Evolutionary conservation across 2,329 filamentous ascomycete genomes (phyloP), one percentile per base, ranked within the genome.

Genomic region (Blastomyces silverae): DNA sequence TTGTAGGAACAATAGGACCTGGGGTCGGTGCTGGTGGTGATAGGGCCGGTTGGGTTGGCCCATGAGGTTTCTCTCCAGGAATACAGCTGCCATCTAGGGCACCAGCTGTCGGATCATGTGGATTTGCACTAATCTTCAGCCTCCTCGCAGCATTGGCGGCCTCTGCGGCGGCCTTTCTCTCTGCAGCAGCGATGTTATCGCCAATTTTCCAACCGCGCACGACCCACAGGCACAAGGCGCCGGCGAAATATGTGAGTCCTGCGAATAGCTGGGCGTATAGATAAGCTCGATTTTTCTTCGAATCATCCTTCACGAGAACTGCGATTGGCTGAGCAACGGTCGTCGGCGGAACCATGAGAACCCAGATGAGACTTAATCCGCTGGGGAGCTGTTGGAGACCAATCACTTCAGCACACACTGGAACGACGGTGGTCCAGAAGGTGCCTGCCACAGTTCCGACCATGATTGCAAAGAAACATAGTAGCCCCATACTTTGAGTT

Each of bases 331-430:
- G 77, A 1, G 78, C 74, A 44, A 78, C 75, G 0, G 78, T 80
- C 4, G 78, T 79, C 7, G 81, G 80, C 2, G 86, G 72, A 7
- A 84, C 83, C 64, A 88, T 77, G 2, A 82, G 75, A 55, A 88
- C 71, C 83, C 85, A 88, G 8, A 82, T 83, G 52, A 87, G 80
- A 64, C 80, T 83, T 65, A 89, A 75, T 0, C 81, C 84, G 56
- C 81, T 80, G 1, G 84, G 83, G 0, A 88, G 74, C 65, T 85
- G 80, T 65, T 77, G 78, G 17, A 89, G 71, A 0, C 86, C 86
- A 37, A 88, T 82, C 2, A 88, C 80, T 70, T 89, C 86, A 0
- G 82, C 83, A 6, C 82, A 79, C 1, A 88, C 82, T 0, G 86
- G 85, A 0, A 81, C 84, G 17, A 85, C 80, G 11, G 84, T 83